Percentiles rank a stretch among this genome's conserved stretches.
Conservation (phyloP, 1,139 yeast species). For the Geotrichum histeridarum region DNA sequence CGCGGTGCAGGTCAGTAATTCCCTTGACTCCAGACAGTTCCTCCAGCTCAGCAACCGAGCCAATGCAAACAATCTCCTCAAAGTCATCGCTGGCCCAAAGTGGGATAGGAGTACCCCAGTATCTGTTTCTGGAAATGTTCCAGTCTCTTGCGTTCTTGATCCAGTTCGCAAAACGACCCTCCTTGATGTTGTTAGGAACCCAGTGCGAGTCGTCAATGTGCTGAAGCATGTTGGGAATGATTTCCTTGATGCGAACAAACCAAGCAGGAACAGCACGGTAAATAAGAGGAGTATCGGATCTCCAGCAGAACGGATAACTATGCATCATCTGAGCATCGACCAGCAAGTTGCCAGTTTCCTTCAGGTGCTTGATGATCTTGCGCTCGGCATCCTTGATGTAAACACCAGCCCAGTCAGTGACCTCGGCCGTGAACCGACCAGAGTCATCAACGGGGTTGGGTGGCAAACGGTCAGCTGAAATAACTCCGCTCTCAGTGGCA, state of each 20-base stretch:
- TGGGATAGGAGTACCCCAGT: slow-evolving; percentile 99
- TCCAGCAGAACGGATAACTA: slow-evolving; percentile 99
- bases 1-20: slow-evolving; percentile 91
- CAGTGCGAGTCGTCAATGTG: slow-evolving; percentile 84
- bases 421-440: slow-evolving; percentile 75
- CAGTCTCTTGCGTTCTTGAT: slow-evolving; percentile 97
- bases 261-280: slow-evolving; percentile 98
- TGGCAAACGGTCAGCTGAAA: slow-evolving; percentile 61
- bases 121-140: slow-evolving; percentile 96
- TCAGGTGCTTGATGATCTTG: slow-evolving; percentile 75
- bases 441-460: slow-evolving; percentile 94
- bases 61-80: slow-evolving; percentile 88
- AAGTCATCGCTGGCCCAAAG: slow-evolving; percentile 94
- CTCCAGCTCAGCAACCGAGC: slow-evolving; percentile 81
- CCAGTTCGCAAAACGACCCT: slow-evolving; percentile 96
- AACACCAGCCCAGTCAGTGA: slow-evolving; percentile 68
- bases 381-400: slow-evolving; percentile 97
- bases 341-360: slow-evolving; percentile 70
- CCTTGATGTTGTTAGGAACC: slow-evolving; percentile 90
- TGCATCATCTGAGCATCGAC: slow-evolving; percentile 81
- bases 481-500: slow-evolving; percentile 69
- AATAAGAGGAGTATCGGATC: slow-evolving; percentile 95
- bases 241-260: slow-evolving; percentile 87
- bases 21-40: slow-evolving; percentile 74
- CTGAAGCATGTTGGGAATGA: slow-evolving; percentile 82